Evolutionary conservation across 495 filamentous ascomycete genomes (phyloP), one percentile per base, ranked within the genome.

Genomic region (Xeromyces bisporus): DNA sequence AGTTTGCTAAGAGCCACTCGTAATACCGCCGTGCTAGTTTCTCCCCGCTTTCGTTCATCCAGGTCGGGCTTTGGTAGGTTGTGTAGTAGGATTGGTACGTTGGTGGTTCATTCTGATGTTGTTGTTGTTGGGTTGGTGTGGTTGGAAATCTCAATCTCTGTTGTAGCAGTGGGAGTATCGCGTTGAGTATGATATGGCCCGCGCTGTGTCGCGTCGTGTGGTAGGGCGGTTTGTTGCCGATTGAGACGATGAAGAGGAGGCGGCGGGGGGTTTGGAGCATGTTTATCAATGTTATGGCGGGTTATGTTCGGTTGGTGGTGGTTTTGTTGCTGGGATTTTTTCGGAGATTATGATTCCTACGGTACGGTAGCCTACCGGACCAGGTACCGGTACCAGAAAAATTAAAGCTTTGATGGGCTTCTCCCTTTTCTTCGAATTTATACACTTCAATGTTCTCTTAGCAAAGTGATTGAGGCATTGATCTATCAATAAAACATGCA

Each of bases 151-250:
- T n/a, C n/a, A n/a, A n/a, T n/a, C n/a, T n/a, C 0, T 65, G 58
- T 31, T 47, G 41, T 35, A 36, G 46, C 5, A 84, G 55, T 8
- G 47, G 56, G 12, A 47, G 53, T 5, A 80, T 39, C 6, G 66
- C 58, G 17, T 62, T 49, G 40, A 87, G 69, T 12, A 80, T 67
- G 30, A 67, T 55, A 56, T 91, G 80, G 31, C 82, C 84, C 20
- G 81, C 76, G 34, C 70, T 80, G 55, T 93, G 84, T 8, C 78
- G 75, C n/a, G 78, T 86, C 29, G 67, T 56, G 32, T 58, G 60
- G 51, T 82, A 79, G 17, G 64, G 56, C 10, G 60, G 46, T 23
- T 55, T 73, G 42, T 85, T 85, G 34, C 79, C 79, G 36, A 85
- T 67, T 17, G 77, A 80, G 55, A 71, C 75, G 38, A 85, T 65